A percentile compares a stretch with the other conserved stretches of the same genome.
Evolutionary conservation across 805 yeast genomes (phyloP).

Genomic region (Lipomyces lipofer): DNA sequence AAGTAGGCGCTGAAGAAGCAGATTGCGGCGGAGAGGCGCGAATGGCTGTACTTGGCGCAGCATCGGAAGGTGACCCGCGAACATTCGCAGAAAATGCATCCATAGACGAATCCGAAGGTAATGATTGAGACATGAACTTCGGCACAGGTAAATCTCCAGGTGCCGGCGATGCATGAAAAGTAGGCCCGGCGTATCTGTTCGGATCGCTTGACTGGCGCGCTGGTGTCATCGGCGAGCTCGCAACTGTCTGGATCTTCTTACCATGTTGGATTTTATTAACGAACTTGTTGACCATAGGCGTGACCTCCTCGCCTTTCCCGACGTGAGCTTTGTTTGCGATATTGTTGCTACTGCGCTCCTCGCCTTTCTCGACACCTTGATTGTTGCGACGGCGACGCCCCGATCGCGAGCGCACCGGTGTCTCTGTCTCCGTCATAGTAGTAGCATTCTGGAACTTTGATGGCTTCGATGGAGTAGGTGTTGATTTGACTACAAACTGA

Average conservation of each 20-base stretch:
- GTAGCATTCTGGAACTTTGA: too few relatives aligned
- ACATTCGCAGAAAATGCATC: slow-evolving; percentile 8
- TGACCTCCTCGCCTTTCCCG: neutral
- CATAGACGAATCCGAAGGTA: slow-evolving; percentile 12
- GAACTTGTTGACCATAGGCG: neutral
- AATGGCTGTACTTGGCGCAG: neutral
- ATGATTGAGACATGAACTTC: slow-evolving; percentile 27
- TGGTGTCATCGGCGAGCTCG: slow-evolving; percentile 13
- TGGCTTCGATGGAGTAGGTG: neutral
- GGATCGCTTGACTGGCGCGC: slow-evolving; percentile 7
- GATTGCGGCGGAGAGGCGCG: slow-evolving; percentile 4
- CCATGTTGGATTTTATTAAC: neutral
- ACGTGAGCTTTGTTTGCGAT: neutral
- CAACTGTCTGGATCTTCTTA: neutral
- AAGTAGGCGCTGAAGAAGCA: neutral
- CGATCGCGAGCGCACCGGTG: neutral
- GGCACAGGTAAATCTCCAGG: slow-evolving; percentile 35
- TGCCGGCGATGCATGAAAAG: slow-evolving; percentile 35
- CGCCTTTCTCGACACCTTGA: too few relatives aligned
- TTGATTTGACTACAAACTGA: neutral
- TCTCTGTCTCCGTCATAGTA: too few relatives aligned
- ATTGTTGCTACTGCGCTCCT: too few relatives aligned
- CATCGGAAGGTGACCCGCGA: neutral
- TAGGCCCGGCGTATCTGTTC: slow-evolving; percentile 33
- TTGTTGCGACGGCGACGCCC: neutral